Evolutionary conservation across 257 asterid species (phyloP).

Genomic region (Solanum lycopersicoides): DNA sequence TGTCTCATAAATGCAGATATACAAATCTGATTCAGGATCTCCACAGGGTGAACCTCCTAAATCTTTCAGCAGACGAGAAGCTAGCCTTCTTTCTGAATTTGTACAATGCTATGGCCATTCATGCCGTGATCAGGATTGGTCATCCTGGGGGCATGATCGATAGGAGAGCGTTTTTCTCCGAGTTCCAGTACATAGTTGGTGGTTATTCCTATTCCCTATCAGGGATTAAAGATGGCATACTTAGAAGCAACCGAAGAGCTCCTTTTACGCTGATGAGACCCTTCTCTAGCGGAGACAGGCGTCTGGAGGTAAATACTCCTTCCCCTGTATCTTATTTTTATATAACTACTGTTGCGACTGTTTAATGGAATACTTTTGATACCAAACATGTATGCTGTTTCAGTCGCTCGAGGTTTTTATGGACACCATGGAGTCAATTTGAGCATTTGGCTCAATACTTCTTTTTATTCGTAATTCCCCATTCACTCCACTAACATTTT

Average conservation of each 20-base stretch:
- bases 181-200: constrained; percentile 71
- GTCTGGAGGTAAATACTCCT: constrained; percentile 51
- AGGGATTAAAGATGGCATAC: constrained; percentile 68
- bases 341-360: neutral
- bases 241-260: constrained; percentile 71
- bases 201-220: constrained; percentile 67
- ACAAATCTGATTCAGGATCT: constrained; percentile 57
- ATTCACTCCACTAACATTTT: neutral
- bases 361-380: neutral
- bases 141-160: constrained; percentile 83
- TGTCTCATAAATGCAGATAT: constrained; percentile 34
- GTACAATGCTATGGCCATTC: constrained; percentile 87
- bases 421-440: neutral
- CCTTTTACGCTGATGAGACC: constrained; percentile 70
- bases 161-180: constrained; percentile 63
- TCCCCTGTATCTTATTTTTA: neutral
- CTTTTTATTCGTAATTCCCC: neutral
- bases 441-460: neutral
- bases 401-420: neutral
- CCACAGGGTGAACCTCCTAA: constrained; percentile 54
- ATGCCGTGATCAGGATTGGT: constrained; percentile 76
- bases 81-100: constrained; percentile 79
- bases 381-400: neutral
- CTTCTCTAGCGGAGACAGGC: constrained; percentile 61
- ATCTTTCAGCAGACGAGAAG: constrained; percentile 56